Evolutionary conservation across 1,284 basidiomycete genomes (phyloP).

Genomic region (Bondarzewia mesenterica): DNA sequence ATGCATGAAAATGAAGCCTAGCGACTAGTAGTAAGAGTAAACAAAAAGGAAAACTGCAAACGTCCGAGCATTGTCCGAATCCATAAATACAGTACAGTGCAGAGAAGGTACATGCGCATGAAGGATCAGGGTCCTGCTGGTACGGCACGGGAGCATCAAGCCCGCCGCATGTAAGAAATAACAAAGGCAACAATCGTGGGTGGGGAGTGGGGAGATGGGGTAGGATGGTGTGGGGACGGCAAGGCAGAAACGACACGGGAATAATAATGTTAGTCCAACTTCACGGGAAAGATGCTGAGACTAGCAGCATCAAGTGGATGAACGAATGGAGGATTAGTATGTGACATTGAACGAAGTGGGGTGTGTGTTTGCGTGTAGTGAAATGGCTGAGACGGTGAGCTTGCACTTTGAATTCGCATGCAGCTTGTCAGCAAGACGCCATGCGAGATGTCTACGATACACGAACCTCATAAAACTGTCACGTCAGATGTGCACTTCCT

Average conservation of each 20-base stretch:
- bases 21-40: no score
- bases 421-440: no score
- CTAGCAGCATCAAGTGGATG: no score
- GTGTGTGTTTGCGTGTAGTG: no score
- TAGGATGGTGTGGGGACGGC: not conserved
- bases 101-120: not conserved
- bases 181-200: not conserved
- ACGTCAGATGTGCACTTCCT: no score
- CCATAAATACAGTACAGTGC: not conserved
- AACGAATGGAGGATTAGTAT: no score
- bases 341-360: no score
- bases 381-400: no score
- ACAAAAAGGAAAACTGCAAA: not conserved
- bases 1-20: not conserved
- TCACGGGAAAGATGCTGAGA: not conserved
- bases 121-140: constrained; percentile 1
- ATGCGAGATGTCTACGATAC: no score
- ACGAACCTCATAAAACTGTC: no score
- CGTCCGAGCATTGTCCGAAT: constrained; percentile 1
- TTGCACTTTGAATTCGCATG: no score
- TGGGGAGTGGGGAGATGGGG: not conserved
- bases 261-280: not conserved
- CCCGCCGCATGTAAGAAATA: not conserved
- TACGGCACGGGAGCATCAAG: constrained; percentile 2
- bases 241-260: not conserved